These are phyloP conservation scores for Phytophthora colocasiae DNA, from an alignment of 352 stramenopile genomes.

Conservation along the genomic window DNA sequence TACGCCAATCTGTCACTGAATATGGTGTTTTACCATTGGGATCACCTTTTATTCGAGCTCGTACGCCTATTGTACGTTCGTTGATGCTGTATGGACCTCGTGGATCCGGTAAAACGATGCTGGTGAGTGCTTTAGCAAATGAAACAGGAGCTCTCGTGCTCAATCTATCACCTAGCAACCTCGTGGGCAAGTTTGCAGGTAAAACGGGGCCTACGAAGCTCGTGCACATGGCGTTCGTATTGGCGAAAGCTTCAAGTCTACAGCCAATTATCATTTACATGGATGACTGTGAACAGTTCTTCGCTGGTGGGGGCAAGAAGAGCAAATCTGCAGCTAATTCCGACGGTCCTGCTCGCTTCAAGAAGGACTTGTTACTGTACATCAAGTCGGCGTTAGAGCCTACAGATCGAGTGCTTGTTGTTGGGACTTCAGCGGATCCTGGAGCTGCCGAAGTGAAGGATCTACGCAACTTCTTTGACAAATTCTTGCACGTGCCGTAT, in stretches of 20 bases:
- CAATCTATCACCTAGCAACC: conserved; percentile 93
- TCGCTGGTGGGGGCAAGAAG: conserved; percentile 83
- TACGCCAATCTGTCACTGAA: conserved; percentile 91
- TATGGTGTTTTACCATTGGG: conserved; percentile 92
- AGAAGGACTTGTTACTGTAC: conserved; percentile 95
- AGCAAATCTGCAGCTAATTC: conserved; percentile 60
- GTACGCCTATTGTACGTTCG: conserved; percentile 82
- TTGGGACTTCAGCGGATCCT: conserved; percentile 90
- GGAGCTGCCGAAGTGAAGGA: conserved; percentile 87
- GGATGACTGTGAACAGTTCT: conserved; percentile 93
- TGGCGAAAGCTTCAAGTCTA: conserved; percentile 88
- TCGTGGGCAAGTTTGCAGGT: conserved; percentile 94
- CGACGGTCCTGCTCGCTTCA: conserved; percentile 89
- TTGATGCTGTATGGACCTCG: conserved; percentile 95
- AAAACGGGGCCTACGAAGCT: conserved; percentile 93
- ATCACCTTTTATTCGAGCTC: conserved; percentile 73
- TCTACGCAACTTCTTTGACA: conserved; percentile 93
- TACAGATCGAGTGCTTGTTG: conserved; percentile 92
- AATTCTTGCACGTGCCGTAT: conserved; percentile 93
- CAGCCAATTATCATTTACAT: conserved; percentile 95
- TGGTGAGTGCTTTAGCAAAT: conserved; percentile 92
- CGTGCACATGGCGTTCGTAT: conserved; percentile 94
- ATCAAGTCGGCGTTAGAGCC: conserved; percentile 89
- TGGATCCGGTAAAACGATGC: conserved; percentile 93
- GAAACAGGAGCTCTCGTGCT: conserved; percentile 95